These are phyloP conservation scores for Melampsora abietis-canadensis DNA, from an alignment of 1,284 basidiomycete species.

Conservation along the genomic window DNA sequence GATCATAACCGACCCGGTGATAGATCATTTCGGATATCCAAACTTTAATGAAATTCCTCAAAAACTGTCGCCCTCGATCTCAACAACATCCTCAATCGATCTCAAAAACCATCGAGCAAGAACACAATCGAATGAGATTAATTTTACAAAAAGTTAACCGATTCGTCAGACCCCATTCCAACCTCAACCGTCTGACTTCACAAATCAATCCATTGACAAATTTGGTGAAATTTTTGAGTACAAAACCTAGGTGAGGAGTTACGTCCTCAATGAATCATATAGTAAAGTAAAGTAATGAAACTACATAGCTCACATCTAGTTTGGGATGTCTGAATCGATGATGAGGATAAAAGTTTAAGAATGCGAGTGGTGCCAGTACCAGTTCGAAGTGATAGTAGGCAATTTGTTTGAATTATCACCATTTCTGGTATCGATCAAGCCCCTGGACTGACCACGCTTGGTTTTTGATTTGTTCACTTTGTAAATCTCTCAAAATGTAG, in stretches of 20 bases:
- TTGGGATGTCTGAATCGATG: background rate
- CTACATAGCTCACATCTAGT: background rate
- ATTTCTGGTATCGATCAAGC: too few relatives aligned
- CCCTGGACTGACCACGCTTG: background rate
- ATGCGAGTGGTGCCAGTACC: slow-evolving; percentile 35
- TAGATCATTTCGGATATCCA: too few relatives aligned
- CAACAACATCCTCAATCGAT: too few relatives aligned
- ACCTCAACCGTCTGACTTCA: too few relatives aligned
- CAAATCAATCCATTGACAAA: background rate
- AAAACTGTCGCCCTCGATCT: too few relatives aligned
- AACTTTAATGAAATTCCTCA: too few relatives aligned
- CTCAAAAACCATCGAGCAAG: too few relatives aligned
- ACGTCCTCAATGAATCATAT: background rate
- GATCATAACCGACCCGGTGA: too few relatives aligned
- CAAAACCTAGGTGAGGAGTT: slow-evolving; percentile 1
- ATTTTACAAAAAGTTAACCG: too few relatives aligned
- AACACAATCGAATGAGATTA: too few relatives aligned
- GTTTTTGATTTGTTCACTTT: background rate
- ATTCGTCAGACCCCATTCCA: too few relatives aligned
- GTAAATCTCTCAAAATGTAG: background rate
- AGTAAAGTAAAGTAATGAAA: background rate
- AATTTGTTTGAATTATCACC: background rate
- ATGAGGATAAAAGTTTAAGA: slow-evolving; percentile 10
- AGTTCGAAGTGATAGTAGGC: slow-evolving; percentile 27
- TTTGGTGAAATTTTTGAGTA: background rate